Evolutionary conservation across 2,329 filamentous ascomycete species (phyloP).

Genomic region (Hymenoscyphus repandus): DNA sequence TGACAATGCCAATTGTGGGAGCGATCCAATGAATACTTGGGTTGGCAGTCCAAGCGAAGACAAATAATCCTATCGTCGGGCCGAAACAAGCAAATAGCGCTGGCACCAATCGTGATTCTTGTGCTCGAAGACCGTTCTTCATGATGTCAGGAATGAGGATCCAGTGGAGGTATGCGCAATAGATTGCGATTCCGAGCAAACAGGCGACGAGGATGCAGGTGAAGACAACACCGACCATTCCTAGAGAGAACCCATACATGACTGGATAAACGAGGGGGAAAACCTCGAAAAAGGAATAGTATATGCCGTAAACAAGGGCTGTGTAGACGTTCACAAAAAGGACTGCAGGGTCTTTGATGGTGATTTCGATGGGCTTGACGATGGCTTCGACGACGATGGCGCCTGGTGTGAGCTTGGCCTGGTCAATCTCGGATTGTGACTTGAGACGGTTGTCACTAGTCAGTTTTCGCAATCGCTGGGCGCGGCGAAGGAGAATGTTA

Average conservation of each 20-base stretch:
- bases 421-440: constrained; percentile 60
- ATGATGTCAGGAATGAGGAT: constrained; percentile 46
- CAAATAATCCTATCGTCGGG: constrained; percentile 54
- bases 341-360: constrained; percentile 55
- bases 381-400: constrained; percentile 49
- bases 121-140: constrained; percentile 43
- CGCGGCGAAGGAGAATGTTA: constrained; percentile 57
- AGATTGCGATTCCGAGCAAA: constrained; percentile 44
- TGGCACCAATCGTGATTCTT: constrained; percentile 51
- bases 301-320: constrained; percentile 56
- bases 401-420: constrained; percentile 44
- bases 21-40: constrained; percentile 50
- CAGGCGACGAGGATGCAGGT: constrained; percentile 54
- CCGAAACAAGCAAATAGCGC: constrained; percentile 48
- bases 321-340: constrained; percentile 58
- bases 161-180: constrained; percentile 47
- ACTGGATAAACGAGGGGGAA: constrained; percentile 59
- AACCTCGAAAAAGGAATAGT: constrained; percentile 61
- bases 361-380: constrained; percentile 56
- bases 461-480: constrained; percentile 53
- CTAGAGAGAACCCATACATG: constrained; percentile 54
- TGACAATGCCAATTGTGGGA: constrained; percentile 49
- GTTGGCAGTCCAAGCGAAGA: constrained; percentile 53
- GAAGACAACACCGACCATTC: constrained; percentile 55
- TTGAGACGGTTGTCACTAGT: constrained; percentile 52